Evolutionary conservation across 257 asterid genomes (phyloP).

Genomic region (Jaltomata sinuosa): DNA sequence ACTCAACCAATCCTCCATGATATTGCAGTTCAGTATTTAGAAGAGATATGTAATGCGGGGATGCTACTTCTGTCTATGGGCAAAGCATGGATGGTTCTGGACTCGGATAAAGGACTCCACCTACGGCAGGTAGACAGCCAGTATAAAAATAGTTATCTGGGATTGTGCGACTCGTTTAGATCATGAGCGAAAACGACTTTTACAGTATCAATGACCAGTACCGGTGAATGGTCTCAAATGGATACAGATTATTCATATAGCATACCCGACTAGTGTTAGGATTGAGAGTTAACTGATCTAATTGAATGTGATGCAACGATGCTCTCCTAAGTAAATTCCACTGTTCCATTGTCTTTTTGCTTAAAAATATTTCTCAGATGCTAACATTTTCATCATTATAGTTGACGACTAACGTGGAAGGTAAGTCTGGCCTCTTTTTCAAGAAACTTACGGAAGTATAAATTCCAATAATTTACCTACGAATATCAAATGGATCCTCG

Average conservation of each 20-base stretch:
- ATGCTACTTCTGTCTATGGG: background rate
- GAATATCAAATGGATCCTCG: constrained; percentile 62
- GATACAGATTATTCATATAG: background rate
- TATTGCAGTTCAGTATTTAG: background rate
- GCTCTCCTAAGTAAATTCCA: background rate
- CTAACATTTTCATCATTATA: background rate
- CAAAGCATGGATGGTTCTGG: background rate
- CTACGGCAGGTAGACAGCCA: background rate
- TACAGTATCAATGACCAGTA: too few species aligned
- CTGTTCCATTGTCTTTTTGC: background rate
- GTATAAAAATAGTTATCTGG: background rate
- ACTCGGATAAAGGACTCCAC: background rate
- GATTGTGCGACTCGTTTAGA: too few species aligned
- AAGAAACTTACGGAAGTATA: background rate
- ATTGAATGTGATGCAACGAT: background rate
- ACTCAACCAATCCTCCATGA: background rate
- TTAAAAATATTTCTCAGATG: background rate
- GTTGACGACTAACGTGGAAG: background rate
- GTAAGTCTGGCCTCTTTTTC: background rate
- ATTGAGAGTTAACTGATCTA: background rate
- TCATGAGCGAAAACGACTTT: too few species aligned
- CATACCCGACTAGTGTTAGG: background rate
- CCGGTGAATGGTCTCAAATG: background rate
- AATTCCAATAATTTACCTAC: constrained; percentile 47
- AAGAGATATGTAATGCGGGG: background rate